Percentiles rank a stretch among this genome's conserved stretches.
phyloP scores from a whole-genome alignment of 164 flowering plant species.

The Chimonanthus praecox region DNA sequence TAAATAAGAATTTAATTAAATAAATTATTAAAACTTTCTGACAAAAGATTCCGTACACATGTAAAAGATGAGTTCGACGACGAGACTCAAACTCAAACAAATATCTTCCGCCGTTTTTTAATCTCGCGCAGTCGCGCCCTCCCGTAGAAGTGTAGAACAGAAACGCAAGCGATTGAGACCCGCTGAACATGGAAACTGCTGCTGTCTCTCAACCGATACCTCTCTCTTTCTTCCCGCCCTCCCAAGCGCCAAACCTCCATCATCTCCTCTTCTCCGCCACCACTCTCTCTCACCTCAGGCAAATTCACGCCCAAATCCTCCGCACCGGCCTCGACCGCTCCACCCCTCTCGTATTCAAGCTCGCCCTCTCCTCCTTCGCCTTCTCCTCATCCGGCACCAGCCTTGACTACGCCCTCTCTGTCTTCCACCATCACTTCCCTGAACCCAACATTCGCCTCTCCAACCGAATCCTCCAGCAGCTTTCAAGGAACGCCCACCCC shows the following conservation, averaged over 20 bases:
- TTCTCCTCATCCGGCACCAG: conserved; percentile 22
- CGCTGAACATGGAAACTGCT: not conserved
- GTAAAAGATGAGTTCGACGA: no score
- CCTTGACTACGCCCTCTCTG: conserved; percentile 47
- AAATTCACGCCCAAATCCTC: conserved; percentile 52
- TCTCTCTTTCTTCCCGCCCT: not conserved
- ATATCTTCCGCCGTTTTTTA: no score
- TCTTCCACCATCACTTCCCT: conserved; percentile 32
- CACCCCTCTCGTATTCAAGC: conserved; percentile 30
- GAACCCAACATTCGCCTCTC: conserved; percentile 19
- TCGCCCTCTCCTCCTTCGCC: conserved; percentile 29
- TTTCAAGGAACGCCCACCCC: conserved; percentile 39
- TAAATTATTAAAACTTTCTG: no score
- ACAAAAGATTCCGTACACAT: no score
- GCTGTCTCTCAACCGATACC: not conserved
- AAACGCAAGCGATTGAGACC: not conserved
- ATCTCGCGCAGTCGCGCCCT: not conserved
- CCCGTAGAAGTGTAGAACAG: no score
- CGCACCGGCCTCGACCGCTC: conserved; percentile 21
- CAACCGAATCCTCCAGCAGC: conserved; percentile 35
- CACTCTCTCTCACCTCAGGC: conserved; percentile 46
- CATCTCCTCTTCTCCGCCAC: conserved; percentile 23
- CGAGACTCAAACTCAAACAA: not conserved
- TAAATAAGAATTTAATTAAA: no score
- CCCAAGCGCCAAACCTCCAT: conserved; percentile 5